Evolutionary conservation across 2,329 filamentous ascomycete species (phyloP).

Genomic region (Xylaria sp.): DNA sequence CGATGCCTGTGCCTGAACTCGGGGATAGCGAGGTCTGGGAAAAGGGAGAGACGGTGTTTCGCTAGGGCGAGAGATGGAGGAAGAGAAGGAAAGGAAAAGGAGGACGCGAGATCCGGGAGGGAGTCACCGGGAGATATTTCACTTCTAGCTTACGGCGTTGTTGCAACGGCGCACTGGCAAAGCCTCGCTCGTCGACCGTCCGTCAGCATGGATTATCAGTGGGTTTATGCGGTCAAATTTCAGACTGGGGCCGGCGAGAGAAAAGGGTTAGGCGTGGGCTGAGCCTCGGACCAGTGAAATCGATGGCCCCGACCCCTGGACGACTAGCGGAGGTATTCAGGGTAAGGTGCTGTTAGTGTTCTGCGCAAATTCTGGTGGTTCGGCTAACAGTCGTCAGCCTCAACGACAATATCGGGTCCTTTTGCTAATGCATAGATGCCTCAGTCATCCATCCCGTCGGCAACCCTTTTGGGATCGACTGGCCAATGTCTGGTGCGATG

Average conservation of each 20-base stretch:
- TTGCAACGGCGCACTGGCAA: constrained; percentile 32
- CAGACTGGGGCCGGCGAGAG: constrained; percentile 21
- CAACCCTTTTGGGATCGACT: background rate
- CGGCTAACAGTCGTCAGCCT: constrained; percentile 19
- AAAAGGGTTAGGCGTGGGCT: constrained; percentile 12
- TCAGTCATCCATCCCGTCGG: constrained; percentile 24
- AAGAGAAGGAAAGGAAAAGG: constrained; percentile 26
- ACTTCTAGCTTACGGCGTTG: constrained; percentile 27
- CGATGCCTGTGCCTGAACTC: constrained; percentile 22
- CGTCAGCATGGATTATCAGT: too few relatives aligned
- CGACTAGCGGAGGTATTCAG: background rate
- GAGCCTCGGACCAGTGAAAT: background rate
- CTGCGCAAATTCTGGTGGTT: background rate
- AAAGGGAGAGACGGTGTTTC: constrained; percentile 15
- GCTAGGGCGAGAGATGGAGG: constrained; percentile 15
- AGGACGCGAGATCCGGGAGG: constrained; percentile 29
- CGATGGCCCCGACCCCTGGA: background rate
- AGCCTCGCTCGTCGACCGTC: constrained; percentile 28
- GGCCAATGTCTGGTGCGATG: background rate
- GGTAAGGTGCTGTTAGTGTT: constrained; percentile 10
- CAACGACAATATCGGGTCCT: background rate
- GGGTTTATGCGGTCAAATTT: constrained; percentile 23
- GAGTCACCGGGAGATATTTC: constrained; percentile 41
- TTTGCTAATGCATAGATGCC: constrained; percentile 6
- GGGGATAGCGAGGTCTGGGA: constrained; percentile 20